Conservation (phyloP, 805 yeast species). For the Myxozyma kluyveri region DNA sequence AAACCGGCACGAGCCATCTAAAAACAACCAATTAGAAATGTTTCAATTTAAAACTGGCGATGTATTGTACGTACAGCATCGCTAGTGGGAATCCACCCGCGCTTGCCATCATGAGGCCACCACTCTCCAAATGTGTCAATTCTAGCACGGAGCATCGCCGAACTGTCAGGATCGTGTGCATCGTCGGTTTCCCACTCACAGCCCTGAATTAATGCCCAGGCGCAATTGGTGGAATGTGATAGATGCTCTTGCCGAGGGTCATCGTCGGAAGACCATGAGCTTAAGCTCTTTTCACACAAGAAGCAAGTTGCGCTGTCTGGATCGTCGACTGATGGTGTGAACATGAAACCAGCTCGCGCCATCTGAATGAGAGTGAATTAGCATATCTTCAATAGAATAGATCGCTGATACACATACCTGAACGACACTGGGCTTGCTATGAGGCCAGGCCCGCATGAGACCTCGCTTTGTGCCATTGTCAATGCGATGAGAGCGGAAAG, state of each 20-base stretch:
- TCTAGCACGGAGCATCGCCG: constrained; percentile 29
- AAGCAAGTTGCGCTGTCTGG: constrained; percentile 57
- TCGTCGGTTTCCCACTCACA: constrained; percentile 31
- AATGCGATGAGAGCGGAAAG: constrained; percentile 20
- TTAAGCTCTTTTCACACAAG: constrained; percentile 53
- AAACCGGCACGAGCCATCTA: constrained; percentile 62
- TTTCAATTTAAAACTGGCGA: neutral
- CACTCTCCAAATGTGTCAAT: constrained; percentile 40
- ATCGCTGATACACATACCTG: no score
- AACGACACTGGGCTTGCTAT: constrained; percentile 22
- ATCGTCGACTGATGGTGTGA: constrained; percentile 48
- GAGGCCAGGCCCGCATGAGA: constrained; percentile 25
- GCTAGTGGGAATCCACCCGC: constrained; percentile 43
- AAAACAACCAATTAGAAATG: neutral
- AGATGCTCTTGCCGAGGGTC: constrained; percentile 53
- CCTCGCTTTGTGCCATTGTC: constrained; percentile 10
- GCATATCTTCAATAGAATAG: neutral
- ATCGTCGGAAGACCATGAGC: constrained; percentile 57
- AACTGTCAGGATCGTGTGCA: constrained; percentile 33
- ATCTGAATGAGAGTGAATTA: constrained; percentile 31
- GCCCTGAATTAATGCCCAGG: constrained; percentile 36
- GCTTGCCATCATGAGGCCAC: constrained; percentile 50
- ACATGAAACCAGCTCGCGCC: constrained; percentile 62
- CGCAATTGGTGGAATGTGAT: constrained; percentile 39
- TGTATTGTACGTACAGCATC: constrained; percentile 26